phyloP scores from a whole-genome alignment of 2,329 filamentous ascomycete genomes.

The Alternaria sp. region DNA sequence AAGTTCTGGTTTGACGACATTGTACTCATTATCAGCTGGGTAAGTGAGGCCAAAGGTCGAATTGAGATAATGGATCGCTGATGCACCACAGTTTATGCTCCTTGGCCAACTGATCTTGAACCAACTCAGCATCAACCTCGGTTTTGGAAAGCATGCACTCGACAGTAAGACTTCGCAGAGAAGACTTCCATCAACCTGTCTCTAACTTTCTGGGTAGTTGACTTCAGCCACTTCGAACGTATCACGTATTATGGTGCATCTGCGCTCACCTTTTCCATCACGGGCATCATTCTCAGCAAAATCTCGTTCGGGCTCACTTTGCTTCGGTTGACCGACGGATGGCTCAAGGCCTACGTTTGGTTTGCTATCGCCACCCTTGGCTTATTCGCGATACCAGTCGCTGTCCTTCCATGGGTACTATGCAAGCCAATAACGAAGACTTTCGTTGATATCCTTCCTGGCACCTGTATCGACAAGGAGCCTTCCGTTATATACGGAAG shows the following conservation, averaged over 20 bases:
- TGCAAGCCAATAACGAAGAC: constrained; percentile 14
- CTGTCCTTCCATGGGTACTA: constrained; percentile 7
- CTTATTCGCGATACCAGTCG: constrained; percentile 9
- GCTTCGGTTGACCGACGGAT: constrained; percentile 15
- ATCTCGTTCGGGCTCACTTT: constrained; percentile 18
- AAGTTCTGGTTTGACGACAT: constrained; percentile 6
- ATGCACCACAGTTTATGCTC: background rate
- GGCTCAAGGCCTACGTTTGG: constrained; percentile 9
- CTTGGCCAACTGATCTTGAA: background rate
- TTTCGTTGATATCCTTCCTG: constrained; percentile 8
- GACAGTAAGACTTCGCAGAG: background rate
- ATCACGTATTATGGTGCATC: constrained; percentile 8
- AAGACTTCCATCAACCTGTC: background rate
- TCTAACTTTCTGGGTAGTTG: background rate
- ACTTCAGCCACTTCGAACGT: constrained; percentile 2
- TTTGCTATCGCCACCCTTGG: constrained; percentile 9
- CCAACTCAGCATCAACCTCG: constrained; percentile 1
- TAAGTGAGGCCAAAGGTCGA: background rate
- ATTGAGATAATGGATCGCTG: background rate
- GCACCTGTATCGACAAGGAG: constrained; percentile 7
- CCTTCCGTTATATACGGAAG: constrained; percentile 7
- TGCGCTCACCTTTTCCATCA: background rate
- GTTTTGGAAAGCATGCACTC: constrained; percentile 6
- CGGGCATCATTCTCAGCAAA: constrained; percentile 14
- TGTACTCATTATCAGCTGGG: constrained; percentile 4